Percentiles rank a stretch among this genome's conserved stretches.
Evolutionary conservation across 768 basidiomycete genomes (phyloP).

Genomic region (Amyloporia xantha): DNA sequence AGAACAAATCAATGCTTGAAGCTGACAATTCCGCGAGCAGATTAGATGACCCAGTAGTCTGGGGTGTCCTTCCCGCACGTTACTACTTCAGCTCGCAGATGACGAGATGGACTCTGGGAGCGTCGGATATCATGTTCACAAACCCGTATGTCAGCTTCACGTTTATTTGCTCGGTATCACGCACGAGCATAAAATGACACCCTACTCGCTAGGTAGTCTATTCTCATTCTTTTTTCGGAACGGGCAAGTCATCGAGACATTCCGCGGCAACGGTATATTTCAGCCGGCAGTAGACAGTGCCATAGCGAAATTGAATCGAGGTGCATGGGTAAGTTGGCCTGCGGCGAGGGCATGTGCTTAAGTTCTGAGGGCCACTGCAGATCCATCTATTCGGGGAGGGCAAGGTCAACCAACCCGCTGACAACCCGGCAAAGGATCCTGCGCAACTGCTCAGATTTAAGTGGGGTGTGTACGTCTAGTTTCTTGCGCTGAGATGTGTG

Average conservation of each 20-base stretch:
- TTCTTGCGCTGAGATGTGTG: background rate
- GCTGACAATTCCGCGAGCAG: constrained; percentile 39
- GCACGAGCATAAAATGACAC: constrained; percentile 6
- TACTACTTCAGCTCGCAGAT: constrained; percentile 53
- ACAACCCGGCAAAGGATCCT: constrained; percentile 37
- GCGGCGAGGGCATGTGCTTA: background rate
- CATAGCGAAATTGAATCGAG: constrained; percentile 70
- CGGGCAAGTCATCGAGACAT: constrained; percentile 90
- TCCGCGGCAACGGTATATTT: constrained; percentile 84
- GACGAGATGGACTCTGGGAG: constrained; percentile 89
- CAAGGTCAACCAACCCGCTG: constrained; percentile 70
- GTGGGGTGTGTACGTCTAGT: constrained; percentile 82
- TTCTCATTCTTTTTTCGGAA: constrained; percentile 80
- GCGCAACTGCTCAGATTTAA: constrained; percentile 71
- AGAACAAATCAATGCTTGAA: background rate
- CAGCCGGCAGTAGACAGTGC: constrained; percentile 85
- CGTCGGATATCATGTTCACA: constrained; percentile 91
- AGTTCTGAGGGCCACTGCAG: constrained; percentile 31
- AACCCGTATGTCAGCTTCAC: constrained; percentile 76
- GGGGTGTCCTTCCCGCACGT: constrained; percentile 73
- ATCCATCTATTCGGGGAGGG: constrained; percentile 91
- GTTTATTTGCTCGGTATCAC: constrained; percentile 3
- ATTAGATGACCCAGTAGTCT: constrained; percentile 78
- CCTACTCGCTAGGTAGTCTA: constrained; percentile 43
- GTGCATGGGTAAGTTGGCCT: constrained; percentile 68